A percentile compares a stretch with the other conserved stretches of the same genome.
Evolutionary conservation across 1,284 basidiomycete genomes (phyloP).

Genomic region (Leccinum fuscescens): DNA sequence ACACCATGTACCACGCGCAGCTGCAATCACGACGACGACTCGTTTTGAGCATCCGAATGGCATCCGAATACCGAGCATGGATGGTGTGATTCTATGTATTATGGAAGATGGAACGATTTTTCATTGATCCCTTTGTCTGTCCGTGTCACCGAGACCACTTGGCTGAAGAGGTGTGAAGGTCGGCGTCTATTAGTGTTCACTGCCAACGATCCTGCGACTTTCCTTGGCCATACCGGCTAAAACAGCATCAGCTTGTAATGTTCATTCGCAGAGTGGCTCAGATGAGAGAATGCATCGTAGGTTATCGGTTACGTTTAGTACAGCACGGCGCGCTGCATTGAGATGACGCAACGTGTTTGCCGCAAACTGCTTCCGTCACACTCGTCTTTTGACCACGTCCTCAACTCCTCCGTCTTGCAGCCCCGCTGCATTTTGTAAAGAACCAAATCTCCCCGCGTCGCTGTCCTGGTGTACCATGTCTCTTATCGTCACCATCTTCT

Average conservation of each 20-base stretch:
- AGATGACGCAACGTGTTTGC: conserved; percentile 8
- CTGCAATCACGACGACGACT: conserved; percentile 21
- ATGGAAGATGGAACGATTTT: background rate
- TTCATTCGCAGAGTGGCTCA: background rate
- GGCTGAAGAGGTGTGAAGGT: background rate
- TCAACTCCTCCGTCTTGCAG: background rate
- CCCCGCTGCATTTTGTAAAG: conserved; percentile 7
- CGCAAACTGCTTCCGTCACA: background rate
- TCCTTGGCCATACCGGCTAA: background rate
- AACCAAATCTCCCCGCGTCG: background rate
- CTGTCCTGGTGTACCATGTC: conserved; percentile 47
- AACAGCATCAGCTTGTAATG: background rate
- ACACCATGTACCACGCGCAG: conserved; percentile 26
- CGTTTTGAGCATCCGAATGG: background rate
- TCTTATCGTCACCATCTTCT: conserved; percentile 78
- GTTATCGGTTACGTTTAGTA: too few species aligned
- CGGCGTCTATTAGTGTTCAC: background rate
- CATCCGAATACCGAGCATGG: background rate
- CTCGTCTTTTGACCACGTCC: background rate
- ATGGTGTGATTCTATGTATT: background rate
- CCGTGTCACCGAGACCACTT: background rate
- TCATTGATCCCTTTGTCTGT: background rate
- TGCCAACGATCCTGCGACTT: background rate
- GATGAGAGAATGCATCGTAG: background rate
- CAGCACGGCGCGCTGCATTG: background rate